Evolutionary conservation across 2,329 filamentous ascomycete species (phyloP).

Genomic region (Colletotrichum higginsianum): DNA sequence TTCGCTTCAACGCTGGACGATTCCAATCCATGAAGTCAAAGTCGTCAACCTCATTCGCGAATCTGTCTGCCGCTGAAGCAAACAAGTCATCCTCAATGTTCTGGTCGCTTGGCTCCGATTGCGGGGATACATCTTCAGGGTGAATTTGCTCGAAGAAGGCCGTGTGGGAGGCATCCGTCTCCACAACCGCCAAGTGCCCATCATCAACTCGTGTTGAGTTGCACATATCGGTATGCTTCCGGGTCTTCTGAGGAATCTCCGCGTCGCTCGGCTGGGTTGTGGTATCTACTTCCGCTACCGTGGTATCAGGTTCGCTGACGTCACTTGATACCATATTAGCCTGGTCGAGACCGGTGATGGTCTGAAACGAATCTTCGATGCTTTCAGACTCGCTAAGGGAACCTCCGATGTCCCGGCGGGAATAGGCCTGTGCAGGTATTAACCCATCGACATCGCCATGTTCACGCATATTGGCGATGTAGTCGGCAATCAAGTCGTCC

Average conservation of each 20-base stretch:
- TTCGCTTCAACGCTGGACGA: slow-evolving; percentile 74
- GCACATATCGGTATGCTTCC: background rate
- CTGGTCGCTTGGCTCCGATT: slow-evolving; percentile 3
- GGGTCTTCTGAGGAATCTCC: background rate
- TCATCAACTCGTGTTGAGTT: background rate
- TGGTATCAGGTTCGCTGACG: background rate
- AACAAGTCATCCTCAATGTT: slow-evolving; percentile 36
- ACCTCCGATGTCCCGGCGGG: slow-evolving; percentile 48
- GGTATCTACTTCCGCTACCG: background rate
- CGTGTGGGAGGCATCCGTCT: slow-evolving; percentile 13
- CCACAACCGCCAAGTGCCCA: background rate
- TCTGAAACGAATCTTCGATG: slow-evolving; percentile 47
- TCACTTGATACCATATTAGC: background rate
- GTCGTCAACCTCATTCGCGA: slow-evolving; percentile 66
- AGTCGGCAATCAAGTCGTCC: slow-evolving; percentile 75
- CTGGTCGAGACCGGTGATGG: background rate
- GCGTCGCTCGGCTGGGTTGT: background rate
- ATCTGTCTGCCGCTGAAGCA: slow-evolving; percentile 16
- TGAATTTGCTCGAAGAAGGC: slow-evolving; percentile 14
- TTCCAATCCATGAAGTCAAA: slow-evolving; percentile 91
- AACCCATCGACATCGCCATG: slow-evolving; percentile 72
- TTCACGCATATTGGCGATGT: slow-evolving; percentile 76
- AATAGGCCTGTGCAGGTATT: slow-evolving; percentile 72
- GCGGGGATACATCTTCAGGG: slow-evolving; percentile 10
- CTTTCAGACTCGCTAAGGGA: slow-evolving; percentile 41